Percentiles rank a stretch among this genome's conserved stretches.
Conservation (phyloP, 2,329 filamentous ascomycete species). For the Penicillium palitans region DNA sequence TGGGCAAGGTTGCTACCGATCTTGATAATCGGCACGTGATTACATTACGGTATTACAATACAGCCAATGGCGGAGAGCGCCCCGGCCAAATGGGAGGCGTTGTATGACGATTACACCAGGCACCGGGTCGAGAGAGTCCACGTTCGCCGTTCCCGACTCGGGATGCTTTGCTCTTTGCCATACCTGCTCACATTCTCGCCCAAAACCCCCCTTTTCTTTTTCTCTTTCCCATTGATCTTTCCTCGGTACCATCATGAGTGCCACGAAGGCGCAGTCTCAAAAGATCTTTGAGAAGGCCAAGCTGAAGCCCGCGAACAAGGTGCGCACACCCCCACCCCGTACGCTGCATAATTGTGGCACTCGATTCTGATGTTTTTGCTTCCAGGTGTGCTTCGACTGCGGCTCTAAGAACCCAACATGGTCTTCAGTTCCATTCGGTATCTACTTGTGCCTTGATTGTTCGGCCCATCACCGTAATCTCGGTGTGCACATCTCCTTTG, state of each 20-base stretch:
- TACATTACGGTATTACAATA: constrained; percentile 9
- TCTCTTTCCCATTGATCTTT: constrained; percentile 11
- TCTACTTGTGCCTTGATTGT: constrained; percentile 97
- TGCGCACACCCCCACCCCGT: constrained; percentile 48
- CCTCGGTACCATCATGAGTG: constrained; percentile 54
- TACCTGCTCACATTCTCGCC: constrained; percentile 13
- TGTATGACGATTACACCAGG: constrained; percentile 12
- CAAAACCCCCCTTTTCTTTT: constrained; percentile 14
- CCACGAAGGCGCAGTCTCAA: constrained; percentile 91
- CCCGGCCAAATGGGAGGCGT: constrained; percentile 4
- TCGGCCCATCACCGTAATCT: constrained; percentile 96
- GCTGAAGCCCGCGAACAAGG: constrained; percentile 91
- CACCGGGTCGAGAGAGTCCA: constrained; percentile 28
- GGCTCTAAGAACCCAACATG: constrained; percentile 96
- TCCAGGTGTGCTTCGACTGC: constrained; percentile 95
- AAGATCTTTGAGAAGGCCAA: constrained; percentile 98
- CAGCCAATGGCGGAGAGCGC: neutral
- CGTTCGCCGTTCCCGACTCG: constrained; percentile 38
- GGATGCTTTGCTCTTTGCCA: constrained; percentile 23
- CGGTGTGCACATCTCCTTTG: constrained; percentile 98
- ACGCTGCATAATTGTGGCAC: constrained; percentile 16
- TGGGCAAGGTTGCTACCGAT: constrained; percentile 12
- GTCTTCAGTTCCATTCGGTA: constrained; percentile 95
- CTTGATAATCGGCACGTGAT: constrained; percentile 9
- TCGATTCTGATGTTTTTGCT: constrained; percentile 22